Base-by-base conservation (phyloP, 2,329 filamentous ascomycete species). In the Arthroderma sp. region DNA sequence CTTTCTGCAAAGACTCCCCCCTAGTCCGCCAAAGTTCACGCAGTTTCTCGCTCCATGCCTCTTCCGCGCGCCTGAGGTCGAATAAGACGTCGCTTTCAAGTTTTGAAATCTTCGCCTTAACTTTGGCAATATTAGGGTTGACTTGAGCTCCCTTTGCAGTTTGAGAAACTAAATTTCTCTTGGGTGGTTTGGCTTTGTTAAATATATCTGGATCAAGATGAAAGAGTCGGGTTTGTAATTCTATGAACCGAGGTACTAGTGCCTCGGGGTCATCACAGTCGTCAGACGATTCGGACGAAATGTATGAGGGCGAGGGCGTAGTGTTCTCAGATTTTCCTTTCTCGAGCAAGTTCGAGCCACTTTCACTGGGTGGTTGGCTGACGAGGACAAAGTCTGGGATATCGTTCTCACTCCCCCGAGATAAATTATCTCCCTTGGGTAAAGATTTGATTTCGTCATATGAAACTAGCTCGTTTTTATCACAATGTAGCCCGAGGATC, bases 401-500 rank as follows among this genome's bases (percentile, higher is more conserved):
- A 22, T 22, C 15, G 15, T 15, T 36, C 31, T 29, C 29, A 15
- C 36, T 29, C 33, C 36, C 34, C 9, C 8, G 11, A 34, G 32
- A 34, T 8, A 34, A 34, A 3, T 34, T 34, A 11, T 34, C 11
- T 11, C 32, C 8, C 3, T 34, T 9, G 32, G 8, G 11, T 34
- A 8, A 9, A 34, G 32, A 34, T 34, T 29, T 28, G 33, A n/a
- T 4, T 30, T 45, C 36, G 15, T 83, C 78, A 59, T 91, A 93
- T 39, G 78, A 72, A 4, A 83, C 83, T 32, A 89, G 70, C 54
- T 88, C 81, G 1, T 79, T 74, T 50, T 72, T 66, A 9, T 73
- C 66, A 54, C 82, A 85, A 58, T 91, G 77, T 51, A 85, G 70
- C n/a, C 86, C 85, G 44, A 96, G 73, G 86, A 87, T 94, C 54